A percentile compares a stretch with the other conserved stretches of the same genome.
Evolutionary conservation across 441 rosid species (phyloP).

Genomic region (Euphorbia celastroides): DNA sequence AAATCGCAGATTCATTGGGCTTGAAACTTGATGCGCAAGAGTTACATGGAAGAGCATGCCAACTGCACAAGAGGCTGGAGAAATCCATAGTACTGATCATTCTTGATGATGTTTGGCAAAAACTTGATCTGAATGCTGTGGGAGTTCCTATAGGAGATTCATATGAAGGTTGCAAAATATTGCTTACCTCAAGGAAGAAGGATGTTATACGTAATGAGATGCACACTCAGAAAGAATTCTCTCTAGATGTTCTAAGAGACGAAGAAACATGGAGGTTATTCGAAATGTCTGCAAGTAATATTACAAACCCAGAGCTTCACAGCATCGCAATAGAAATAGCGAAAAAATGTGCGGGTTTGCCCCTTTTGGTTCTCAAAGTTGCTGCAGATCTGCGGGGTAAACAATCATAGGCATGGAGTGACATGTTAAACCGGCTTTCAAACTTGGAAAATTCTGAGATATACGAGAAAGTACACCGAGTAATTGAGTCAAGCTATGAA

Average conservation of each 20-base stretch:
- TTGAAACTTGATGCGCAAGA: neutral
- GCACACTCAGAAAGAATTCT: neutral
- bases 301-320: neutral
- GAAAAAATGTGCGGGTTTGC: neutral
- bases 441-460: neutral
- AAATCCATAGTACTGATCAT: neutral
- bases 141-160: neutral
- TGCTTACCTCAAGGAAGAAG: neutral
- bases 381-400: neutral
- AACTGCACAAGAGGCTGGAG: neutral
- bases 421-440: neutral
- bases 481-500: neutral
- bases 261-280: neutral
- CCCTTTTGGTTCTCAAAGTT: neutral
- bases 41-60: neutral
- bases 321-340: neutral
- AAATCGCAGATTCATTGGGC: neutral
- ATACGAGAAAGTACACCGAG: neutral
- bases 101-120: neutral
- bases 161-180: neutral
- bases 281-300: neutral
- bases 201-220: neutral
- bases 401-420: neutral
- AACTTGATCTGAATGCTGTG: neutral
- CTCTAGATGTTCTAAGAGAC: neutral